These are phyloP conservation scores for Naganishia antarctica DNA, from an alignment of 768 basidiomycete genomes.

Conservation along the genomic window DNA sequence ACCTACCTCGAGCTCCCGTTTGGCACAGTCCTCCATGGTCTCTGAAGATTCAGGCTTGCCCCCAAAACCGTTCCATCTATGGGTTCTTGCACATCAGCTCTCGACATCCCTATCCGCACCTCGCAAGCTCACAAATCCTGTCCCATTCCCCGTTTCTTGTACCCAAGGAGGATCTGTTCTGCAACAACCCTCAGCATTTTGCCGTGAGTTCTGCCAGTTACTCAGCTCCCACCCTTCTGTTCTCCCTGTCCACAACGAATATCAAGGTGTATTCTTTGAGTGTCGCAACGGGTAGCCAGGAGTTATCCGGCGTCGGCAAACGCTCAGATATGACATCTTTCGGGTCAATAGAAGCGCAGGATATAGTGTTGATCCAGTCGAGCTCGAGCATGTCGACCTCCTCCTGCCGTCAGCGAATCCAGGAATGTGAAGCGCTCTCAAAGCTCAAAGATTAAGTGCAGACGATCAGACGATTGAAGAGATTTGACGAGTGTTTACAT, in stretches of 20 bases:
- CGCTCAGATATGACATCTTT: conserved; percentile 2
- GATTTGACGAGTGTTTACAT: too few species aligned
- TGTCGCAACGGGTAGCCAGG: conserved; percentile 1
- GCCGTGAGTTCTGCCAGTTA: background rate
- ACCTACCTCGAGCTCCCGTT: conserved; percentile 58
- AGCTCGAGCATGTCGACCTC: background rate
- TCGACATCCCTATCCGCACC: background rate
- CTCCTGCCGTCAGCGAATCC: too few species aligned
- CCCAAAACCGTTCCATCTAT: conserved; percentile 81
- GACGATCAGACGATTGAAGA: too few species aligned
- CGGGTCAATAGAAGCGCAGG: background rate
- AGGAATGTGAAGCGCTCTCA: too few species aligned
- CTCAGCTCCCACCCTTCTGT: conserved; percentile 17
- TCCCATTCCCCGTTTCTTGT: conserved; percentile 46
- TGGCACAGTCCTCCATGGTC: conserved; percentile 63
- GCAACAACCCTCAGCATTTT: background rate
- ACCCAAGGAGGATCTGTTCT: conserved; percentile 42
- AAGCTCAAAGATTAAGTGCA: background rate
- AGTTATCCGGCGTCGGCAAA: background rate
- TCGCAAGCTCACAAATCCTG: conserved; percentile 33
- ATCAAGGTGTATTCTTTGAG: conserved; percentile 31
- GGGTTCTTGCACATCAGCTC: background rate
- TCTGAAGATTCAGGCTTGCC: conserved; percentile 79
- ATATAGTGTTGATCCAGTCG: background rate
- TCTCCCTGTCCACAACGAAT: conserved; percentile 33